A percentile compares a stretch with the other conserved stretches of the same genome.
Conservation (phyloP, 495 filamentous ascomycete genomes). For the Daldinia decipiens region DNA sequence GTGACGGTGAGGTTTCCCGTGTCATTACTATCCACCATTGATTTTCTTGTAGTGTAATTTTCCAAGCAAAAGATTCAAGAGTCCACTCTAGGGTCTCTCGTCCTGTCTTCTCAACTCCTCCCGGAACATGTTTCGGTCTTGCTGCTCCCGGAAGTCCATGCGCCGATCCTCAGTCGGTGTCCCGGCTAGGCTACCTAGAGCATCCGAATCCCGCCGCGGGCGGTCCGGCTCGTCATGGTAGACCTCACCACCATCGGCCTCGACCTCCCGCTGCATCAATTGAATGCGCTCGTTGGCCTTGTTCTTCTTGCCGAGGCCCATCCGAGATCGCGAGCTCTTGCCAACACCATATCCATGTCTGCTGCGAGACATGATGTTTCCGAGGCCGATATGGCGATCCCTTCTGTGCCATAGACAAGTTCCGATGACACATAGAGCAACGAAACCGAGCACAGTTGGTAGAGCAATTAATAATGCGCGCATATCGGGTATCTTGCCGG, state of each 20-base stretch:
- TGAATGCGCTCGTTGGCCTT: slow-evolving; percentile 51
- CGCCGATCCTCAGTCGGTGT: slow-evolving; percentile 48
- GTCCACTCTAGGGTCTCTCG: slow-evolving; percentile 32
- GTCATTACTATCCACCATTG: background rate
- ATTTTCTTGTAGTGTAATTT: slow-evolving; percentile 3
- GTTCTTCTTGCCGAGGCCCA: slow-evolving; percentile 39
- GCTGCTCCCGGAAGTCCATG: slow-evolving; percentile 46
- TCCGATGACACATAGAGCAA: slow-evolving; percentile 47
- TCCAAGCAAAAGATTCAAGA: slow-evolving; percentile 1
- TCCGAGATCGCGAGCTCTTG: slow-evolving; percentile 47
- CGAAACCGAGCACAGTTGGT: slow-evolving; percentile 52
- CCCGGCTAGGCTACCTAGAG: slow-evolving; percentile 53
- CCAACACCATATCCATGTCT: slow-evolving; percentile 48
- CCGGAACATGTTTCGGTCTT: slow-evolving; percentile 47
- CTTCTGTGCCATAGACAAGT: slow-evolving; percentile 54
- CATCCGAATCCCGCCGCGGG: slow-evolving; percentile 52
- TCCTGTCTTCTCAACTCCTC: slow-evolving; percentile 52
- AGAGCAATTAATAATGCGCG: slow-evolving; percentile 53
- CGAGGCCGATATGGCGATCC: slow-evolving; percentile 50
- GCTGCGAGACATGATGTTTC: slow-evolving; percentile 55
- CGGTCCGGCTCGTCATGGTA: slow-evolving; percentile 46
- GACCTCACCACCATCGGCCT: slow-evolving; percentile 39
- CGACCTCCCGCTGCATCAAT: slow-evolving; percentile 51
- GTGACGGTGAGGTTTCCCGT: slow-evolving; percentile 2
- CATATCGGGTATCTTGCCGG: slow-evolving; percentile 36